These are phyloP conservation scores for Aspergillus diversus DNA, from an alignment of 495 filamentous ascomycete species.

Conservation along the genomic window DNA sequence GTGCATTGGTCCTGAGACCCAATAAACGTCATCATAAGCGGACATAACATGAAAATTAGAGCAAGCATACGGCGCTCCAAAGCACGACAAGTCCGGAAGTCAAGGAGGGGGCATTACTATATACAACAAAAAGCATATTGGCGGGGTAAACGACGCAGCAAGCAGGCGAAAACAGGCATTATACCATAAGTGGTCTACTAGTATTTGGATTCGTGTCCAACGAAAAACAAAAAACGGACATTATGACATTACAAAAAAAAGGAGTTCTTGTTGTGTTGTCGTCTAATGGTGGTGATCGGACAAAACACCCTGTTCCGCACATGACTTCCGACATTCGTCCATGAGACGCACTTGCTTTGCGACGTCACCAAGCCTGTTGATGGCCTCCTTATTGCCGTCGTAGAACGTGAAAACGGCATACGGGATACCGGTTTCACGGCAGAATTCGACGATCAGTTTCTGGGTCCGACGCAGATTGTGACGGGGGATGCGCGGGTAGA, in stretches of 20 bases:
- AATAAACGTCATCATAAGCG: constrained; percentile 9
- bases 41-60: constrained; percentile 17
- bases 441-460: constrained; percentile 85
- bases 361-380: constrained; percentile 82
- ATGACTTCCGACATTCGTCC: constrained; percentile 77
- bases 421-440: constrained; percentile 86
- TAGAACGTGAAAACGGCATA: constrained; percentile 95
- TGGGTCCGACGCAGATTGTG: constrained; percentile 89
- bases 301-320: constrained; percentile 47
- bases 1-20: background rate
- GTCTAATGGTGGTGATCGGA: constrained; percentile 39
- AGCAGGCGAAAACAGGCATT: background rate
- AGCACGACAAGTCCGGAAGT: background rate
- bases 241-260: background rate
- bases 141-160: background rate
- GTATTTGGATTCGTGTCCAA: background rate
- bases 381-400: constrained; percentile 87
- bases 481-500: constrained; percentile 91
- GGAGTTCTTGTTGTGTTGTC: background rate
- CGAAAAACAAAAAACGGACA: background rate
- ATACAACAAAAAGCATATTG: constrained; percentile 2
- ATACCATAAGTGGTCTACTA: background rate
- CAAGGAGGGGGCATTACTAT: background rate
- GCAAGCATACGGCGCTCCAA: background rate
- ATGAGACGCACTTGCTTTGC: constrained; percentile 85